phyloP scores from a whole-genome alignment of 306 rosid genomes.

The Dalbergia cultrata region DNA sequence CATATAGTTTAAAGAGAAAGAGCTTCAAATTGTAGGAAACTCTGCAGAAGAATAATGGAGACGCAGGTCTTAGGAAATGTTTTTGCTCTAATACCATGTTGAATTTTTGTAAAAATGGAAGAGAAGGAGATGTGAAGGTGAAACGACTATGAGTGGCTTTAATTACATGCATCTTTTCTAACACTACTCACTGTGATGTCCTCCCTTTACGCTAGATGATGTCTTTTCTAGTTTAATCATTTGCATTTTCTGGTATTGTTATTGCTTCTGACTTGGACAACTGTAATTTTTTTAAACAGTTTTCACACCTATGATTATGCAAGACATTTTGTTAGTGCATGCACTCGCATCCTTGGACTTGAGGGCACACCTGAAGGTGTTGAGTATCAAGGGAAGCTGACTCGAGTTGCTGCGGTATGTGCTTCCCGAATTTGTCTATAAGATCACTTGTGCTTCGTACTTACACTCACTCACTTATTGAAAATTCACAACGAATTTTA shows the following conservation, averaged over 20 bases:
- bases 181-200: not conserved
- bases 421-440: conserved; percentile 11
- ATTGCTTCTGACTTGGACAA: conserved; percentile 41
- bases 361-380: conserved; percentile 96
- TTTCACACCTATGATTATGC: conserved; percentile 95
- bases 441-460: conserved; percentile 10
- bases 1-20: no score
- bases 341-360: conserved; percentile 90
- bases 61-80: no score
- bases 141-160: no score
- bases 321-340: conserved; percentile 90
- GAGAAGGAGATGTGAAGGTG: no score
- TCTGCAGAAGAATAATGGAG: no score
- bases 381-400: conserved; percentile 88
- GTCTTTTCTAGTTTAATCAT: conserved; percentile 2
- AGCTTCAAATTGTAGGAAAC: no score
- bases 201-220: not conserved
- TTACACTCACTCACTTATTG: not conserved
- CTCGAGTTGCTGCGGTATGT: conserved; percentile 92
- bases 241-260: conserved; percentile 22
- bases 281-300: conserved; percentile 55
- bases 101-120: no score
- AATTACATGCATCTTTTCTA: no score
- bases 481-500: not conserved
- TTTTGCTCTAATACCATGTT: no score